Evolutionary conservation across 2,329 filamentous ascomycete genomes (phyloP), one percentile per base, ranked within the genome.

Genomic region (Magnaporthiopsis rhizophila): DNA sequence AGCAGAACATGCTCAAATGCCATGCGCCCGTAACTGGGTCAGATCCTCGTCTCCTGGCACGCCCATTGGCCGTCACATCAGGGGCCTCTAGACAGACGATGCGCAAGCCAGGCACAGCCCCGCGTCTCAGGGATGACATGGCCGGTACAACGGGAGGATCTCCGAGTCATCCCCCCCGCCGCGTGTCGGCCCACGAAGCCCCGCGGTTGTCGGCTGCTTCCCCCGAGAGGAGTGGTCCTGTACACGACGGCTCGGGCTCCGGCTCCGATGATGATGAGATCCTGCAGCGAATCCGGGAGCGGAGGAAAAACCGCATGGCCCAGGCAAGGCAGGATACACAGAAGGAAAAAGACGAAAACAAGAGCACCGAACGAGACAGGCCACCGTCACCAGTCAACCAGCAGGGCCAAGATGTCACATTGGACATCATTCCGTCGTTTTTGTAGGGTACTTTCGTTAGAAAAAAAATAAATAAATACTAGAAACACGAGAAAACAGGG

Each of bases 391-490:
- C 28, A 18, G 15, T 9, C 28, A 62, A 32, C 6, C 15, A 62
- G 53, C 28, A 62, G 26, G 28, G 36, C 30, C 26, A 9, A 8
- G 53, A 58, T 36, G 30, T 24, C 11, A 13, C 28, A 8, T 15
- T 62, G 11, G 61, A 62, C 30, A 24, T 57, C 21, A 45, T 62
- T 21, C 61, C 61, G 30, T 58, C 50, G 36, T 62, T 62, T n/a
- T n/a, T 62, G n/a, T 62, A 28, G 38, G 21, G 8, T 1, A 9
- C 5, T 13, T 21, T 21, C 3, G 45, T 21, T 2, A n/a, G 13
- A 21, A 24, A 26, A 26, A 2, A 26, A 26, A 26, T 26, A 26
- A 26, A 26, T 26, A 21, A 24, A 53, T 24, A 21, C 2, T 21
- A 11, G n/a, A n/a, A 53, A 53, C 21, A n/a, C 45, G 45, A 53